Percentiles rank a stretch among this genome's conserved stretches.
These are phyloP conservation scores for Cenchrus purpureus DNA, from an alignment of 176 grass and related monocot species.

Conservation along the genomic window DNA sequence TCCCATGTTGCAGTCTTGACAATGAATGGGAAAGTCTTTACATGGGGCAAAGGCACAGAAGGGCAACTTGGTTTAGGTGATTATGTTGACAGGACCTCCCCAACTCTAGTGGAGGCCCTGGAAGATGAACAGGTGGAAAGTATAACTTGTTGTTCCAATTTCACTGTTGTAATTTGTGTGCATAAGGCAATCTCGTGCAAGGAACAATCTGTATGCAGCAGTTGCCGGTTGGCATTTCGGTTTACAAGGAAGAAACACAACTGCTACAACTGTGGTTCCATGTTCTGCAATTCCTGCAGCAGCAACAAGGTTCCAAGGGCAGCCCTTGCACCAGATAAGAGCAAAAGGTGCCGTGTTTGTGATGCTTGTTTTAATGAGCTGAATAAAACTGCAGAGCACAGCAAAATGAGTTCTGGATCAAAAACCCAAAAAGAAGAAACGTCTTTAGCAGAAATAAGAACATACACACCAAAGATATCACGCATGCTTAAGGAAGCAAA, in stretches of 20 bases:
- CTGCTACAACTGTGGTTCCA: conserved; percentile 90
- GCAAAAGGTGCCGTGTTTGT: conserved; percentile 73
- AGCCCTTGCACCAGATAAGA: conserved; percentile 75
- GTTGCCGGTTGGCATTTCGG: conserved; percentile 67
- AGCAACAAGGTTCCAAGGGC: conserved; percentile 68
- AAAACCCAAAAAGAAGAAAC: conserved; percentile 49
- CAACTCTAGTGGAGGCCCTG: conserved; percentile 69
- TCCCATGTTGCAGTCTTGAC: conserved; percentile 79
- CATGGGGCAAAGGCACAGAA: conserved; percentile 85
- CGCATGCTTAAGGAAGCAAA: conserved; percentile 71
- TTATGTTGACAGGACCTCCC: conserved; percentile 66
- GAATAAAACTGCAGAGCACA: conserved; percentile 43
- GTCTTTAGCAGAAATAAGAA: conserved; percentile 53
- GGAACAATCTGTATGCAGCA: conserved; percentile 77
- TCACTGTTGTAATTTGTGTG: conserved; percentile 74
- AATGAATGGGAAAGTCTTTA: conserved; percentile 79
- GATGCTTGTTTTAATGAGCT: conserved; percentile 78
- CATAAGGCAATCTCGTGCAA: conserved; percentile 78
- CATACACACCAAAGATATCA: conserved; percentile 68
- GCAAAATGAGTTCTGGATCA: conserved; percentile 36
- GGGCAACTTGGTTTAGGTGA: conserved; percentile 97
- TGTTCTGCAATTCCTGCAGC: conserved; percentile 93
- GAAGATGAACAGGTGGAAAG: conserved; percentile 75
- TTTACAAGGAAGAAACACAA: conserved; percentile 90
- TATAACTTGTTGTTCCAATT: conserved; percentile 78